Conservation (phyloP, 768 basidiomycete species). For the Lentinus tigrinus region DNA sequence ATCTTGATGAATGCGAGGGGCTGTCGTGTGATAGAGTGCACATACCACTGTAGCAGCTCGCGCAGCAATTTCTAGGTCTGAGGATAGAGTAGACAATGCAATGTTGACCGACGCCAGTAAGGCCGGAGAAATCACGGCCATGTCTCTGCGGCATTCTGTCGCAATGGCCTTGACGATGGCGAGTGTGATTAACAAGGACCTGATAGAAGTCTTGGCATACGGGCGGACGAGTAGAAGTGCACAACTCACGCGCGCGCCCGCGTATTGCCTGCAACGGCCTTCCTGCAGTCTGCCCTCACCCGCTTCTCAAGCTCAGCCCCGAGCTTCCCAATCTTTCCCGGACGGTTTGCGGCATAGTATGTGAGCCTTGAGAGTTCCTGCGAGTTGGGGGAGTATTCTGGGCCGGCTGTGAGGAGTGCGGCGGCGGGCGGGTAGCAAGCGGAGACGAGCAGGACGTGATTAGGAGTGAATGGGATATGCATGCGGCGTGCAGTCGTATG, state of each 20-base stretch:
- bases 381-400: slow-evolving; percentile 76
- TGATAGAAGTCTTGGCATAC: slow-evolving; percentile 26
- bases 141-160: slow-evolving; percentile 84
- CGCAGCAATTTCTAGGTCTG: slow-evolving; percentile 74
- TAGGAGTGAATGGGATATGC: slow-evolving; percentile 75
- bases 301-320: slow-evolving; percentile 77
- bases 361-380: slow-evolving; percentile 85
- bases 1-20: neutral
- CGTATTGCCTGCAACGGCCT: slow-evolving; percentile 71
- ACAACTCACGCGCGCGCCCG: slow-evolving; percentile 74
- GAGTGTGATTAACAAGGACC: slow-evolving; percentile 79
- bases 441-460: slow-evolving; percentile 80
- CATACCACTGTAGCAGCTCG: slow-evolving; percentile 80
- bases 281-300: slow-evolving; percentile 58
- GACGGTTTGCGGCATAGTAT: slow-evolving; percentile 83
- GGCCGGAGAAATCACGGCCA: slow-evolving; percentile 68
- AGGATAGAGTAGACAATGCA: slow-evolving; percentile 51
- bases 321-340: slow-evolving; percentile 77
- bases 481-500: slow-evolving; percentile 45
- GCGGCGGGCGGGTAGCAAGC: slow-evolving; percentile 86
- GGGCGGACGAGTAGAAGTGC: neutral
- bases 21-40: neutral
- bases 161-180: slow-evolving; percentile 79
- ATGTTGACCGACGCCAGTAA: slow-evolving; percentile 64
- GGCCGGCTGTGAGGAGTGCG: slow-evolving; percentile 68